These are phyloP conservation scores for Pseudopyrenochaeta lycopersici DNA, from an alignment of 2,329 filamentous ascomycete species.

Conservation along the genomic window DNA sequence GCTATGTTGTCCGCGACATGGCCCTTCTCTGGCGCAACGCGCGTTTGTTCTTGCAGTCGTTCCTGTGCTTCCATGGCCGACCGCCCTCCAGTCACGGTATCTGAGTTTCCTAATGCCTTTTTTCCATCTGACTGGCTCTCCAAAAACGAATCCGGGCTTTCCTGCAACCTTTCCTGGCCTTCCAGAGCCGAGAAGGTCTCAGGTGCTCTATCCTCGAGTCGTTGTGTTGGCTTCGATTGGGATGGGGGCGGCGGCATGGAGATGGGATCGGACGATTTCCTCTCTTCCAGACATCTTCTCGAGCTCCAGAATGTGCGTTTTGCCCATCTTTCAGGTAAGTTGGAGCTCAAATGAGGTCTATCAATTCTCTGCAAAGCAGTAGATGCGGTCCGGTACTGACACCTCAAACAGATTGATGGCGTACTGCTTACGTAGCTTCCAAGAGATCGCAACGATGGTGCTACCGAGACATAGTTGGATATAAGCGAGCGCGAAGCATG, in stretches of 20 bases:
- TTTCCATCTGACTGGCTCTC: constrained; percentile 14
- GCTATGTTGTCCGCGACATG: constrained; percentile 37
- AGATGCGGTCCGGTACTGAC: constrained; percentile 39
- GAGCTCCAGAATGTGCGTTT: constrained; percentile 32
- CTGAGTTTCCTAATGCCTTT: constrained; percentile 1
- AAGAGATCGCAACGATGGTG: constrained; percentile 19
- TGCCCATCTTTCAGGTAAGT: constrained; percentile 2
- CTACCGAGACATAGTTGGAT: constrained; percentile 25
- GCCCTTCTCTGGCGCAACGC: constrained; percentile 8
- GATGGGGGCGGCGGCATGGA: constrained; percentile 31
- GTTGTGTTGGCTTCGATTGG: constrained; percentile 13
- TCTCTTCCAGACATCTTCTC: constrained; percentile 28
- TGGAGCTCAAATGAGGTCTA: constrained; percentile 11
- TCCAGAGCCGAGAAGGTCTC: constrained; percentile 21
- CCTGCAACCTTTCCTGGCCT: constrained; percentile 23
- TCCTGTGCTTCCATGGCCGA: constrained; percentile 8
- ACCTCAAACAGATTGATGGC: constrained; percentile 38
- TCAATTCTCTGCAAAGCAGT: constrained; percentile 12
- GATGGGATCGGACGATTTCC: constrained; percentile 24
- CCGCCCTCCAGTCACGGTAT: not conserved
- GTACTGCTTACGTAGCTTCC: constrained; percentile 12
- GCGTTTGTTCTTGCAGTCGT: constrained; percentile 12
- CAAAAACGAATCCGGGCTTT: constrained; percentile 18
- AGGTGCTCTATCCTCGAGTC: constrained; percentile 9
- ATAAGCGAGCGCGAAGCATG: constrained; percentile 48